Evolutionary conservation across 2,329 filamentous ascomycete genomes (phyloP), one percentile per base, ranked within the genome.

Genomic region (Ciborinia camelliae): DNA sequence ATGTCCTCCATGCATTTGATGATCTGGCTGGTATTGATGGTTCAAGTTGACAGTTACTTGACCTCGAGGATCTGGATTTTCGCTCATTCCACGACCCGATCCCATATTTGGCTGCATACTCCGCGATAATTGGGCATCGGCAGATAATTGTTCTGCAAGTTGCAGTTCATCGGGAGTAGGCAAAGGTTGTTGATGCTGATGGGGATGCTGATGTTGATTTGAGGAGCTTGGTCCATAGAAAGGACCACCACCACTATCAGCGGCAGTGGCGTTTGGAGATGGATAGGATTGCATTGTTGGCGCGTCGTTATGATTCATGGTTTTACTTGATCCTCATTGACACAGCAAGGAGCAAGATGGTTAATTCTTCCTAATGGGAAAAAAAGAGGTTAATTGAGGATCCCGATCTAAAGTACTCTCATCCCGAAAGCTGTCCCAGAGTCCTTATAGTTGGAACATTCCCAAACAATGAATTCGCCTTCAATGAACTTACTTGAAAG

Each of bases 41-140:
- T 48, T 63, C 39, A 63, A 20, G 61, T 68, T 72, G 73, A 73
- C 76, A 75, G 64, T 77, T 72, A 67, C 78, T 74, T 68, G 73
- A 62, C 60, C 57, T 63, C 72, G 71, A 12, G 61, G 72, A 69
- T 79, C 78, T 52, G 77, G 77, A 45, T 59, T 66, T 30, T 74
- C 79, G 71, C 47, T 74, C 76, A 73, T 77, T 75, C 60, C 70
- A 73, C 48, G 77, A n/a, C 67, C 64, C 12, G 66, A 76, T 54
- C 75, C 76, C 59, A 81, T 78, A 59, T 77, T 78, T 45, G 79
- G 76, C 28, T 76, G 76, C n/a, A 79, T 74, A 69, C 78, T 77
- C 43, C 79, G 79, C 66, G 79, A 79, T 48, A 81, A 71, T 68
- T 81, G 80, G 14, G 79, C 80, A 20, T 59, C 55, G 55, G 55